Base-by-base conservation (phyloP, 2,329 filamentous ascomycete species). In the Pseudocercospora eumusae region DNA sequence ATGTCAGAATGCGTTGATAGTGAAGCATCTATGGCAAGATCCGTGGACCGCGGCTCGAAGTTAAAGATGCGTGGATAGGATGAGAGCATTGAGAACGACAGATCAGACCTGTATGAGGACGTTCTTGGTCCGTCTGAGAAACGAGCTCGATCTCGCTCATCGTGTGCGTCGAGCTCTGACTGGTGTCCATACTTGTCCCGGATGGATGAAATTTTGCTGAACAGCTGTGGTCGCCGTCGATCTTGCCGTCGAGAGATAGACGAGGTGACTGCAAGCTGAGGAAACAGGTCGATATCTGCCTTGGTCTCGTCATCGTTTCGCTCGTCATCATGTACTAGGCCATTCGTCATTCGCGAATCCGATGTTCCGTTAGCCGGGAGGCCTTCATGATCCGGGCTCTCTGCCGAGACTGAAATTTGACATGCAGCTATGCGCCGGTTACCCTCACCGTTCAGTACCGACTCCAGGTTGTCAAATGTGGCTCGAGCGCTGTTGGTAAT, bases 31-130 rank as follows among this genome's bases (percentile, higher is more conserved):
- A 82, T 68, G 66, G 81, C 80, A 62, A 88, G 61, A 70, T 61
- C 81, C 5, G 62, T 44, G 69, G 23, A 73, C 64, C 61, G 77
- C 18, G 60, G 58, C 1, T 74, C 74, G 56, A 81, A 77, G 18
- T 81, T 74, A 75, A 93, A 92, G 58, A 97, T 88, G 28, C 80
- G 79, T 0, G 95, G 95, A 73, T 90, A 97, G 74, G 92, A 96
- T 72, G 95, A 88, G 33, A 96, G 82, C 27, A 93, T 73, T 1
- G 93, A 92, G 71, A 92, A 95, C 1, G 83, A 79, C 7, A 93
- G 80, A 1, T 77, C 64, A 45, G 77, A 77, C 50, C 81, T 77
- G 69, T 84, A 65, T 15, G 64, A 68, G 5, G 65, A 64, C 3
- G 63, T 64, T 15, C 71, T 56, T 28, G 77, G 74, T 21, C 73